These are phyloP conservation scores for Lasiosphaeriaceae sp. DNA, from an alignment of 495 filamentous ascomycete species.

Conservation along the genomic window DNA sequence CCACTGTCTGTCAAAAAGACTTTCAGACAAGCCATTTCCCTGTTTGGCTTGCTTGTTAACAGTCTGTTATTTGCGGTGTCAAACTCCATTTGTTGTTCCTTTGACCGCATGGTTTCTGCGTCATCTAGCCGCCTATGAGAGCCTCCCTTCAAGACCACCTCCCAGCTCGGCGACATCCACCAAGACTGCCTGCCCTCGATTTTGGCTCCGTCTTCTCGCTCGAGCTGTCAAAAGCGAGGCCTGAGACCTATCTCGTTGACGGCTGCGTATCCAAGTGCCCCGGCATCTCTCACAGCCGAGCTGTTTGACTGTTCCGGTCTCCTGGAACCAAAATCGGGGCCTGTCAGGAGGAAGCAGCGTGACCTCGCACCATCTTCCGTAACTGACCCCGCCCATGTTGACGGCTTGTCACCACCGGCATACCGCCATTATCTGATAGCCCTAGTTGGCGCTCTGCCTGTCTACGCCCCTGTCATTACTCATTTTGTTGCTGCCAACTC, in stretches of 20 bases:
- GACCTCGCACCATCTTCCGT: slow-evolving; percentile 2
- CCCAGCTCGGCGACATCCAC: slow-evolving; percentile 28
- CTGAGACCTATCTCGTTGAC: background rate
- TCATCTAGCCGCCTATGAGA: slow-evolving; percentile 42
- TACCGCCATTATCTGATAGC: slow-evolving; percentile 3
- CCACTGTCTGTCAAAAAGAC: slow-evolving; percentile 41
- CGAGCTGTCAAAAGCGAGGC: background rate
- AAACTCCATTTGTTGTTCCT: slow-evolving; percentile 45
- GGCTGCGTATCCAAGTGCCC: background rate
- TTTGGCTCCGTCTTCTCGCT: background rate
- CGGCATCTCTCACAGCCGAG: background rate
- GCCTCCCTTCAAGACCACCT: slow-evolving; percentile 36
- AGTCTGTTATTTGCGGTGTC: slow-evolving; percentile 44
- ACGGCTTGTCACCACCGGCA: background rate
- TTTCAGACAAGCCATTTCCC: slow-evolving; percentile 44
- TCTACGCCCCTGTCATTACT: slow-evolving; percentile 31
- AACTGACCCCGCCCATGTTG: background rate
- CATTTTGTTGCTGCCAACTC: slow-evolving; percentile 38
- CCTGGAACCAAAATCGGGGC: slow-evolving; percentile 7
- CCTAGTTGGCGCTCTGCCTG: slow-evolving; percentile 6
- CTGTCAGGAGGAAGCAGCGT: background rate
- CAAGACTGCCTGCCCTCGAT: slow-evolving; percentile 43
- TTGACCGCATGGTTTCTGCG: slow-evolving; percentile 36
- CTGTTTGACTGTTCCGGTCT: slow-evolving; percentile 7
- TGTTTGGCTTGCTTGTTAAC: slow-evolving; percentile 34